Evolutionary conservation across 1,284 basidiomycete genomes (phyloP), one percentile per base, ranked within the genome.

Genomic region (Ceratobasidium sp.): DNA sequence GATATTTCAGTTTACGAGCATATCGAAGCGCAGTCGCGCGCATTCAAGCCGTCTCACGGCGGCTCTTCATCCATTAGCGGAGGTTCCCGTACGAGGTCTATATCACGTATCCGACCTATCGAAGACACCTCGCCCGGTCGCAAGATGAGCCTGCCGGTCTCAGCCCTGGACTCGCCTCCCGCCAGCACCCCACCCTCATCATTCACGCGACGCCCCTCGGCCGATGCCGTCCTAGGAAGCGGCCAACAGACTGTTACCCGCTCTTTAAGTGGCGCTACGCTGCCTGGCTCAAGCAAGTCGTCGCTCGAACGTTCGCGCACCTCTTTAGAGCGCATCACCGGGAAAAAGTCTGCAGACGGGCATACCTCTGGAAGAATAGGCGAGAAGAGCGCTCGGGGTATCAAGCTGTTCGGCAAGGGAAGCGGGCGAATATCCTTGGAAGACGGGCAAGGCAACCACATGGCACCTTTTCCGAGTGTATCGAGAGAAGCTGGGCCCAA

Each of bases 71-170:
- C 69, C 6, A 73, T 73, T 19, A 73, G 69, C n/a, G 69, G 69
- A 46, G 68, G 54, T 32, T 59, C 56, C 22, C 54, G 69, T 37
- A 61, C 56, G 19, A 71, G 22, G 56, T 71, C 69, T 7, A 71
- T 71, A 17, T 71, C 69, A 5, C 69, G 69, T 3, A 43, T 69
- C 32, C 67, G 49, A 88, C 90, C 62, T 89, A 43, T 61, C 87
- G 90, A 67, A 87, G 91, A 79, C 92, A 89, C 84, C 92, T 90
- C 83, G 93, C 92, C 8, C 62, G 91, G 81, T 85, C 90, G 81
- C 86, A 87, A 65, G 74, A 76, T 57, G 68, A 78, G 76, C 43
- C 70, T 79, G 22, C 77, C 79, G 32, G 76, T 78, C 46, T 77
- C 76, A 34, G 65, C 78, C 37, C 79, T 80, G 15, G 54, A 61